A percentile compares a stretch with the other conserved stretches of the same genome.
These are phyloP conservation scores for Meyerozyma athensensis DNA, from an alignment of 1,139 yeast species.

Conservation along the genomic window DNA sequence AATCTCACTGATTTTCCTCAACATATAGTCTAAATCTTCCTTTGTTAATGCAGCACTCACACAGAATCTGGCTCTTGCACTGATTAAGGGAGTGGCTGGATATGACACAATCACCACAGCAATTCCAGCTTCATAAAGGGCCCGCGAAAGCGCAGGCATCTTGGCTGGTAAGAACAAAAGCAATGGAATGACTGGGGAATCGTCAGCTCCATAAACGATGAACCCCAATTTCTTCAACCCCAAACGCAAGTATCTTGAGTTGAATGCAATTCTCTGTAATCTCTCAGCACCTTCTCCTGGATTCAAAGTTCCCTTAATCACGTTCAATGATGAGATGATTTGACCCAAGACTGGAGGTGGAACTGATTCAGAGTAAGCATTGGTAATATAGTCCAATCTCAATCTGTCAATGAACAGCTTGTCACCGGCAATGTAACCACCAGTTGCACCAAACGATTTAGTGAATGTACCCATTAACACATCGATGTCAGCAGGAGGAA, in stretches of 20 bases:
- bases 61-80: slow-evolving; percentile 90
- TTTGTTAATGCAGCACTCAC: slow-evolving; percentile 89
- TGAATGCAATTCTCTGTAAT: slow-evolving; percentile 88
- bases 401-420: slow-evolving; percentile 66
- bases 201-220: slow-evolving; percentile 91
- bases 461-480: slow-evolving; percentile 96
- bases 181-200: slow-evolving; percentile 92
- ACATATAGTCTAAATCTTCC: slow-evolving; percentile 82
- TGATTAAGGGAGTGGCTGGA: slow-evolving; percentile 92
- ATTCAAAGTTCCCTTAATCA: slow-evolving; percentile 73
- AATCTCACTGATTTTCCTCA: slow-evolving; percentile 67
- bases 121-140: slow-evolving; percentile 70
- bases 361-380: slow-evolving; percentile 75
- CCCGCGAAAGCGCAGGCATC: slow-evolving; percentile 88
- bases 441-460: slow-evolving; percentile 97
- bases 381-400: slow-evolving; percentile 68
- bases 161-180: slow-evolving; percentile 85
- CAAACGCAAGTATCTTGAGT: slow-evolving; percentile 84
- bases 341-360: slow-evolving; percentile 91
- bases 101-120: slow-evolving; percentile 97
- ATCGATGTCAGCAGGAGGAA: slow-evolving; percentile 73
- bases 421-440: slow-evolving; percentile 87
- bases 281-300: slow-evolving; percentile 95
- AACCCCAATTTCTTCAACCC: slow-evolving; percentile 92
- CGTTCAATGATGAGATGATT: slow-evolving; percentile 72